Evolutionary conservation across 2,329 filamentous ascomycete genomes (phyloP).

Genomic region (Cladosporium velox): DNA sequence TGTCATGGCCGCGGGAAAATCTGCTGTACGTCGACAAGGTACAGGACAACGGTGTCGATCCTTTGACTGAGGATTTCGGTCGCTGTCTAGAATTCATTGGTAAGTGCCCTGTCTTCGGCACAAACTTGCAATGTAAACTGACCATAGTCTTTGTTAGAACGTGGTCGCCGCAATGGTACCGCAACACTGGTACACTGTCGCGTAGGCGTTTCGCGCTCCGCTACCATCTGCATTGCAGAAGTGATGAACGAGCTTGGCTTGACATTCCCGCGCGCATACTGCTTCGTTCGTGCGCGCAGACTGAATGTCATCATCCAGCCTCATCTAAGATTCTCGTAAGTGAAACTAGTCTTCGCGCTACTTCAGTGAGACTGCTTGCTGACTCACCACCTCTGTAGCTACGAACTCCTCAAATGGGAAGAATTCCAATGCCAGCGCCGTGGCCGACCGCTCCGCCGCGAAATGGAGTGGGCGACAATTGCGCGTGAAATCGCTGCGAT

Average conservation of each 20-base stretch:
- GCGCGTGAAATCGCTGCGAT: conserved; percentile 88
- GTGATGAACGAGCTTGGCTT: conserved; percentile 82
- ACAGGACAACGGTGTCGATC: conserved; percentile 96
- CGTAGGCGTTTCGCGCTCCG: conserved; percentile 91
- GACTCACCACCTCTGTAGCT: conserved; percentile 40
- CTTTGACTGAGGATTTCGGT: conserved; percentile 80
- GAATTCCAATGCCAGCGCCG: conserved; percentile 67
- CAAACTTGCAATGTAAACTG: not conserved
- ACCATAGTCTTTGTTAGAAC: conserved; percentile 57
- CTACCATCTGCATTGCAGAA: conserved; percentile 98
- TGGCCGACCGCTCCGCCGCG: conserved; percentile 62
- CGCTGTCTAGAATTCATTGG: conserved; percentile 89
- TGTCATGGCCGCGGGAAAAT: conserved; percentile 72
- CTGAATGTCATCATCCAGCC: conserved; percentile 98
- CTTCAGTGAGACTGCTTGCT: not conserved
- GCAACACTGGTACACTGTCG: conserved; percentile 95
- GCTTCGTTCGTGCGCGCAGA: conserved; percentile 87
- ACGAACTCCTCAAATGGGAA: conserved; percentile 96
- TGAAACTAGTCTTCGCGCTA: not conserved
- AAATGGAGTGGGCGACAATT: conserved; percentile 89
- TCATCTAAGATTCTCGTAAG: conserved; percentile 82
- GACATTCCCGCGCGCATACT: conserved; percentile 91
- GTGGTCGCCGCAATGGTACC: conserved; percentile 72
- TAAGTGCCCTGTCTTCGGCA: conserved; percentile 52
- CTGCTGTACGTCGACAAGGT: conserved; percentile 80